Evolutionary conservation across 306 rosid species (phyloP), one percentile per base, ranked within the genome.

Genomic region (Lagenaria siceraria): DNA sequence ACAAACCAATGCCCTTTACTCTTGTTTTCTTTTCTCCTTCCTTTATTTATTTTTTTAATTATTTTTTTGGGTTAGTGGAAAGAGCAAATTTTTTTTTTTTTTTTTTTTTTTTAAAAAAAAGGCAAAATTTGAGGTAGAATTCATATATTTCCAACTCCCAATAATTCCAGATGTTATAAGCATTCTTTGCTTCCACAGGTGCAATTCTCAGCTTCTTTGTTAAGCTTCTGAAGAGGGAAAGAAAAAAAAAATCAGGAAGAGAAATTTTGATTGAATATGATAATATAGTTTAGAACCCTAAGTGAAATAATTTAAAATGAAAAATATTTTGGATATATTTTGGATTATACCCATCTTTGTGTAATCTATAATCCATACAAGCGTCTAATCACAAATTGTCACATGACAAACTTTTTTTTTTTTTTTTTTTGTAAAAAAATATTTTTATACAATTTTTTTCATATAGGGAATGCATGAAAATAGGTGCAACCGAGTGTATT

Each of bases 181-280:
- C 22, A 51, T 36, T 35, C 48, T 72, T 88, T 90, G 87, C 96
- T 90, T 78, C 98, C 97, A 63, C 98, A 95, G 24, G 80, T 89
- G 84, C 98, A 95, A 80, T 49, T 76, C 62, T 92, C 93, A 59
- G 89, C 92, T 49, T 95, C 98, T 15, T 53, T 86, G 78, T 88
- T 91, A 63, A 95, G 93, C 31, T 87, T 86, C 98, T 95, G 93
- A 61, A 63, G 46, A 56, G 19, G 48, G 48, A 27, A 66, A 35
- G 52, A 75, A 52, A 69, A 29, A 60, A 62, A 43, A 70, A 25
- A 58, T 65, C 62, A 14, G 42, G 9, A 27, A 14, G 25, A 21
- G 15, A 25, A 3, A 6, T 49, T 59, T 60, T 24, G 0, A 18
- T 36, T 42, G 17, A 36, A 59, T 4, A 22, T 6, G 53, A 31